Evolutionary conservation across 23 red algal species (phyloP), one percentile per base, ranked within the genome.

Genomic region (Gracilaria caudata): DNA sequence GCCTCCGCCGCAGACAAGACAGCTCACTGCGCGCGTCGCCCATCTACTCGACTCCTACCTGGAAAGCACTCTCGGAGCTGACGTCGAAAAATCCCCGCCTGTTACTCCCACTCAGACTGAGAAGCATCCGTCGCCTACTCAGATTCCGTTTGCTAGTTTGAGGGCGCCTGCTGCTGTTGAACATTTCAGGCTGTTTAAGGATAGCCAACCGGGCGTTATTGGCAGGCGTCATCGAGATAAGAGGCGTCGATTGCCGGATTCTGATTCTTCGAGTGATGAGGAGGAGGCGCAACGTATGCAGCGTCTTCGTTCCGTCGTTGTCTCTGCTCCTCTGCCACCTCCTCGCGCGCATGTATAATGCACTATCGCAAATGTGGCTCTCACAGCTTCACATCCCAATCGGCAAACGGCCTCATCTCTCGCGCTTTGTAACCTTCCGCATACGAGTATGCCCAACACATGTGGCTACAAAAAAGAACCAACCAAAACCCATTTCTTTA

Each of bases 211-310:
- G 32, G 79, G 79, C 79, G 63, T 44, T 47, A 83, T 83, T 24
- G 57, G 79, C 55, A 66, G 57, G 25, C 57, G 79, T 59, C 57
- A 83, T 37, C 57, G 79, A 24, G 63, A 83, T n/a, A 83, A 83
- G 58, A 83, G 79, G 79, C 57, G 79, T 63, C 79, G 57, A 68
- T 45, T 66, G 39, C 39, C 63, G 28, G 57, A 66, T 47, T 66
- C 57, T 21, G 79, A 83, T 28, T 63, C 57, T 13, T 66, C 79
- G 7, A 75, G 70, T n/a, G 70, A 75, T 49, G 70, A 75, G 38
- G 70, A 75, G 16, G 70, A 75, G 3, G 70, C 70, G 5, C 70
- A 75, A 47, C 70, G 38, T 14, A 75, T 75, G 70, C 70, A 75
- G 26, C 70, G 70, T 75, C 70, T 75, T 46, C 70, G 70, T 14